Evolutionary conservation across 768 basidiomycete species (phyloP).

Genomic region (Collybiopsis confluens): DNA sequence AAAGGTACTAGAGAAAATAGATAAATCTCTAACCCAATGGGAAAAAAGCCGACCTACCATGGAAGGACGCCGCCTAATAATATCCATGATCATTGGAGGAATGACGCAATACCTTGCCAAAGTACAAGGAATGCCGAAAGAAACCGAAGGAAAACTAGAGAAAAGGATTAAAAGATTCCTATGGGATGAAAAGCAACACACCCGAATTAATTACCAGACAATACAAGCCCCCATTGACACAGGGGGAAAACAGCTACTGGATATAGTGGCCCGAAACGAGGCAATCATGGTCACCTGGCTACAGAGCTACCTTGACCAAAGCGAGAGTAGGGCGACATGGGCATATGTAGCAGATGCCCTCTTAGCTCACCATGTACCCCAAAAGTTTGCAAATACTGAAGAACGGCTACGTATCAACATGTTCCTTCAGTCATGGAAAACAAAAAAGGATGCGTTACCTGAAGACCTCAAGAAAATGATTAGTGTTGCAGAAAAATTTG

Average conservation of each 20-base stretch:
- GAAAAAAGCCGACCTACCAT: slow-evolving; percentile 12
- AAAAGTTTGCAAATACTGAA: not conserved
- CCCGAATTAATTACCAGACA: slow-evolving; percentile 22
- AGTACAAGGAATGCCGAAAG: slow-evolving; percentile 26
- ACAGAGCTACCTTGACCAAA: slow-evolving; percentile 17
- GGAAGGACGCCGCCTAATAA: slow-evolving; percentile 9
- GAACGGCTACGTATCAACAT: slow-evolving; percentile 9
- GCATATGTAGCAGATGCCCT: slow-evolving; percentile 22
- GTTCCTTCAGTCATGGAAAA: slow-evolving; percentile 25
- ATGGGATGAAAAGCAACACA: slow-evolving; percentile 10
- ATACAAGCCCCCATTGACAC: not conserved
- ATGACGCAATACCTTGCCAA: slow-evolving; percentile 26
- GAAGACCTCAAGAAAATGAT: slow-evolving; percentile 14
- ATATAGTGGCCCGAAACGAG: slow-evolving; percentile 11
- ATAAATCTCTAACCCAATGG: slow-evolving; percentile 10
- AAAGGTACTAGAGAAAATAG: slow-evolving; percentile 17
- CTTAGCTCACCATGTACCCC: slow-evolving; percentile 7
- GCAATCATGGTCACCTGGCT: slow-evolving; percentile 18
- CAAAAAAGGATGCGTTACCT: slow-evolving; percentile 11
- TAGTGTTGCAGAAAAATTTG: slow-evolving; percentile 17
- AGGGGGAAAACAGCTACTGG: slow-evolving; percentile 6
- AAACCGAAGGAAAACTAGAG: slow-evolving; percentile 8
- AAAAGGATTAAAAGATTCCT: slow-evolving; percentile 17
- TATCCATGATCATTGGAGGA: slow-evolving; percentile 14
- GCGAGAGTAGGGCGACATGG: slow-evolving; percentile 21